These are phyloP conservation scores for Lentinula boryana DNA, from an alignment of 768 basidiomycete species.

Conservation along the genomic window DNA sequence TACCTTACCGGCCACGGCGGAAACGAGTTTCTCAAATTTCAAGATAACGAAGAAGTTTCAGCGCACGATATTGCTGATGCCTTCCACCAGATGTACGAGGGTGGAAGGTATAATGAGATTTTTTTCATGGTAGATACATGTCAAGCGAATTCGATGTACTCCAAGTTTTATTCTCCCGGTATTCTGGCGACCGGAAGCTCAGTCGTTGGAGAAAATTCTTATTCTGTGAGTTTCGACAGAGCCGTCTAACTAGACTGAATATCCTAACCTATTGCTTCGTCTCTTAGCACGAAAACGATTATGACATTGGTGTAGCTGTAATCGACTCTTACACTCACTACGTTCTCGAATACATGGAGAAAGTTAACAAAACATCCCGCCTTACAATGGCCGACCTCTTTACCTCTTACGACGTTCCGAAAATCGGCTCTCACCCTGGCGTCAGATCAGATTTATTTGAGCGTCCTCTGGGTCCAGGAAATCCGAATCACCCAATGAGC, in stretches of 20 bases:
- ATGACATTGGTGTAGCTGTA: constrained; percentile 91
- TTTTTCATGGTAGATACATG: constrained; percentile 99
- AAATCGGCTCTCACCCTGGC: constrained; percentile 84
- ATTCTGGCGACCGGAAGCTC: constrained; percentile 90
- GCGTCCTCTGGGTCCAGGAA: constrained; percentile 42
- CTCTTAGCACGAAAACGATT: constrained; percentile 81
- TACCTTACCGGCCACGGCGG: constrained; percentile 99
- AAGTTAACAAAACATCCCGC: constrained; percentile 85
- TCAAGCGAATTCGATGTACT: constrained; percentile 94
- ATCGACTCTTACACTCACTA: constrained; percentile 95
- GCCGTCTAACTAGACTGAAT: too few relatives aligned
- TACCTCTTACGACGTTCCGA: constrained; percentile 63
- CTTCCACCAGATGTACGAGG: constrained; percentile 98
- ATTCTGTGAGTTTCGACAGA: constrained; percentile 45
- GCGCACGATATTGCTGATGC: constrained; percentile 98
- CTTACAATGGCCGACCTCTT: constrained; percentile 82
- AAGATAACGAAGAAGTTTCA: constrained; percentile 97
- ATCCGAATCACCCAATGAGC: not conserved
- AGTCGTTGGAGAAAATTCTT: constrained; percentile 81
- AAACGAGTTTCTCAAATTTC: constrained; percentile 97
- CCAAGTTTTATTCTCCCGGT: constrained; percentile 89
- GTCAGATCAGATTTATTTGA: constrained; percentile 80
- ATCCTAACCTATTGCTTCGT: not conserved
- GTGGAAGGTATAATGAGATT: constrained; percentile 92
- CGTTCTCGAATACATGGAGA: constrained; percentile 86